phyloP scores from a whole-genome alignment of 1,284 basidiomycete species.

The Exsudoporus floridanus region DNA sequence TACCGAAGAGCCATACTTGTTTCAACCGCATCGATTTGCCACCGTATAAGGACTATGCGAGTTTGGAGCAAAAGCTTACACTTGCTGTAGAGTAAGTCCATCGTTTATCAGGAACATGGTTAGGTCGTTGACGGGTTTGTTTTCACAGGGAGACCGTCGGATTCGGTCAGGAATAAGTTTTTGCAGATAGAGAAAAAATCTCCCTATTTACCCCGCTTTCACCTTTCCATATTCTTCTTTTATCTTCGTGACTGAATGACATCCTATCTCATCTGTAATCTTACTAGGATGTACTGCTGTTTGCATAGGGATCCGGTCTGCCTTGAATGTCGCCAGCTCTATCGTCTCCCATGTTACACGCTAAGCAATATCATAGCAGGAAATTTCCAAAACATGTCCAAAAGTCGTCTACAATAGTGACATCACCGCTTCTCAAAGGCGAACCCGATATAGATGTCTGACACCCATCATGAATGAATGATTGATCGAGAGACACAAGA shows the following conservation, averaged over 20 bases:
- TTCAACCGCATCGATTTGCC: slow-evolving; percentile 87
- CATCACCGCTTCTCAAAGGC: slow-evolving; percentile 71
- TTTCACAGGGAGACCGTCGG: slow-evolving; percentile 63
- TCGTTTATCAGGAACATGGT: background rate
- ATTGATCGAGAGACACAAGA: background rate
- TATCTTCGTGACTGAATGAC: slow-evolving; percentile 14
- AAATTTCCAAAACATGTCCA: slow-evolving; percentile 7
- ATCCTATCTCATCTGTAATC: slow-evolving; percentile 31
- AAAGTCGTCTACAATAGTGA: background rate
- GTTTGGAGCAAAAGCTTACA: slow-evolving; percentile 80
- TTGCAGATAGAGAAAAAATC: background rate
- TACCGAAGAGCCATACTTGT: slow-evolving; percentile 85
- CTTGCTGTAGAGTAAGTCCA: slow-evolving; percentile 74
- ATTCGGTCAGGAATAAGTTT: slow-evolving; percentile 62
- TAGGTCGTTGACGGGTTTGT: slow-evolving; percentile 8
- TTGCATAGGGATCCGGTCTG: slow-evolving; percentile 1
- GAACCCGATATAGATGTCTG: slow-evolving; percentile 84
- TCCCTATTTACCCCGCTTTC: slow-evolving; percentile 19
- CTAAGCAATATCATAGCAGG: slow-evolving; percentile 1
- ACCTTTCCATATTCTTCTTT: slow-evolving; percentile 1
- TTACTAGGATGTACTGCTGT: slow-evolving; percentile 25
- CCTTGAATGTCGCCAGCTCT: background rate
- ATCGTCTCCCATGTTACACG: slow-evolving; percentile 3
- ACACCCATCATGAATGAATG: slow-evolving; percentile 4
- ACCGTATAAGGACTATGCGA: slow-evolving; percentile 81